These are phyloP conservation scores for Prunus dulcis DNA, from an alignment of 306 rosid genomes.

Conservation along the genomic window DNA sequence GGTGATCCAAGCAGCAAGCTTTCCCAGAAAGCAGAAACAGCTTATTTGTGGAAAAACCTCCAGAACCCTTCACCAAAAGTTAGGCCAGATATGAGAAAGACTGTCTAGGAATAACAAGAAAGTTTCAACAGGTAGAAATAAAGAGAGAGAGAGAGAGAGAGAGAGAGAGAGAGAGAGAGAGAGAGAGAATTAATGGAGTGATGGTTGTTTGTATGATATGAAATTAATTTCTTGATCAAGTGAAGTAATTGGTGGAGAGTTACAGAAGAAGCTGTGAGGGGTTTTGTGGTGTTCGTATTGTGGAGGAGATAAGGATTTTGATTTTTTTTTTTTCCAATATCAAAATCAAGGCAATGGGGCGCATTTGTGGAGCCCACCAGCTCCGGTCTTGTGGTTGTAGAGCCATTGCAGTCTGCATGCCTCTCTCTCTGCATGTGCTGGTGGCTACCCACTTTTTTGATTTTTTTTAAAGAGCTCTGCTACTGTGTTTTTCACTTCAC, in stretches of 20 bases:
- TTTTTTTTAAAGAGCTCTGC: conserved; percentile 9
- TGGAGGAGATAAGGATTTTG: conserved; percentile 36
- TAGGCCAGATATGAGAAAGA: background rate
- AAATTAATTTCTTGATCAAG: background rate
- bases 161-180: background rate
- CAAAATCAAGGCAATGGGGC: background rate
- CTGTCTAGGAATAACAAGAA: background rate
- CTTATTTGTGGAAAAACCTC: background rate
- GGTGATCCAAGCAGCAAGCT: background rate
- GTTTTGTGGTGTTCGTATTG: background rate
- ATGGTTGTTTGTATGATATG: background rate
- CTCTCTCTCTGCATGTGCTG: background rate
- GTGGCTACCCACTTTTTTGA: conserved; percentile 26
- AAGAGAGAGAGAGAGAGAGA: background rate
- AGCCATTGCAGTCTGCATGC: background rate
- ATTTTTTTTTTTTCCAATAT: background rate
- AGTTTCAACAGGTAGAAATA: too few species aligned
- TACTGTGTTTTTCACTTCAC: background rate
- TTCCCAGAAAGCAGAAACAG: background rate
- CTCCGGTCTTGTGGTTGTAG: conserved; percentile 36
- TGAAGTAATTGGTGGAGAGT: conserved; percentile 33
- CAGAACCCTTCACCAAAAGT: background rate
- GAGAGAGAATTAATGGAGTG: background rate
- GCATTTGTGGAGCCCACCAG: conserved; percentile 7
- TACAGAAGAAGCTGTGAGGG: background rate